Percentiles rank a stretch among this genome's conserved stretches.
These are phyloP conservation scores for Carallia brachiata DNA, from an alignment of 345 rosid genomes.

Conservation along the genomic window DNA sequence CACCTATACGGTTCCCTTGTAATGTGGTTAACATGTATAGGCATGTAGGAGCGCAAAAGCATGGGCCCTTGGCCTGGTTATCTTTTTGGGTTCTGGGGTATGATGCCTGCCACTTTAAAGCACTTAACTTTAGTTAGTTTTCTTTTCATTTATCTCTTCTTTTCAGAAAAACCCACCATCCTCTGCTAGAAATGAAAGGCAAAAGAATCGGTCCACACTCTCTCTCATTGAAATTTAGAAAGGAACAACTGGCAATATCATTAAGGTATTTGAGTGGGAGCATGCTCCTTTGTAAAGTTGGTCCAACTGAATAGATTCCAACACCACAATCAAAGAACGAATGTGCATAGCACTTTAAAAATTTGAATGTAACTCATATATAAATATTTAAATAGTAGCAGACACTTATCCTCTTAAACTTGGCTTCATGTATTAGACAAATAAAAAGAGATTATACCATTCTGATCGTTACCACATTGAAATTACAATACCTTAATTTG, in stretches of 20 bases:
- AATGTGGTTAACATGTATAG: neutral
- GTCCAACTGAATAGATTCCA: conserved; percentile 34
- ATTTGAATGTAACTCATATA: too few species aligned
- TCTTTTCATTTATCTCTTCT: conserved; percentile 37
- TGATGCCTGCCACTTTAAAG: conserved; percentile 44
- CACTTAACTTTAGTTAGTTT: conserved; percentile 6
- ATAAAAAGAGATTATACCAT: conserved; percentile 4
- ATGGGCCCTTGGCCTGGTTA: conserved; percentile 32
- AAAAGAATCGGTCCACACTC: conserved; percentile 40
- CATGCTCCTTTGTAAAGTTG: conserved; percentile 32
- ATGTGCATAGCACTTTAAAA: neutral
- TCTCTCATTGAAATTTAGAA: conserved; percentile 26
- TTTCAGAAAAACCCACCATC: conserved; percentile 36
- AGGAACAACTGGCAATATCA: conserved; percentile 23
- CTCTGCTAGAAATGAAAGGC: conserved; percentile 14
- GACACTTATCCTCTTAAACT: conserved; percentile 21
- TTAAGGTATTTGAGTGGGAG: conserved; percentile 26
- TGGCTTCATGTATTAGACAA: neutral
- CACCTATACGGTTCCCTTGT: neutral
- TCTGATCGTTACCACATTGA: neutral
- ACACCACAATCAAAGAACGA: conserved; percentile 29
- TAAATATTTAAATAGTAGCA: neutral
- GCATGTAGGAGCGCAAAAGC: conserved; percentile 24
- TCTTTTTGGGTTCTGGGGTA: conserved; percentile 33
- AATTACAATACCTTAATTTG: neutral